Evolutionary conservation across 257 asterid genomes (phyloP).

Genomic region (Primulina eburnea): DNA sequence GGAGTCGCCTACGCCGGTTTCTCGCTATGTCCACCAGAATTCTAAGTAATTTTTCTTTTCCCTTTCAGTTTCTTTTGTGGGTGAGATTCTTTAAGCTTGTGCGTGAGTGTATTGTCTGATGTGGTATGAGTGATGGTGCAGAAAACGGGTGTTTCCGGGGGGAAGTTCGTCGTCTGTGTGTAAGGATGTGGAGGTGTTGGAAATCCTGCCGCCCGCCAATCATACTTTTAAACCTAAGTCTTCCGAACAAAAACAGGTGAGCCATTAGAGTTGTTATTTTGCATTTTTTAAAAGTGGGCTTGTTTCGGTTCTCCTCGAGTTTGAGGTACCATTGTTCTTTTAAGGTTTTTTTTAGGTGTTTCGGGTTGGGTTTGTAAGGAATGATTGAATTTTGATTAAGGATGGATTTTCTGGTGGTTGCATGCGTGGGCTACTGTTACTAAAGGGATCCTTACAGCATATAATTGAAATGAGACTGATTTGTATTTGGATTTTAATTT

Average conservation of each 20-base stretch:
- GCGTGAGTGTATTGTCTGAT: constrained; percentile 17
- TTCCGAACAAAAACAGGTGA: constrained; percentile 57
- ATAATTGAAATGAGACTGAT: background rate
- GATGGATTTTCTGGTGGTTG: background rate
- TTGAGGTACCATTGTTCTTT: background rate
- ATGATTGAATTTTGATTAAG: background rate
- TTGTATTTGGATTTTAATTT: background rate
- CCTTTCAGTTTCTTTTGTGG: background rate
- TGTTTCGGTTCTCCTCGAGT: background rate
- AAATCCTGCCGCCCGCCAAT: constrained; percentile 44
- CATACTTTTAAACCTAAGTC: constrained; percentile 36
- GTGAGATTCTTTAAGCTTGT: constrained; percentile 27
- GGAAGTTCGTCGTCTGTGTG: constrained; percentile 55
- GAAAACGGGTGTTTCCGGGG: constrained; percentile 64
- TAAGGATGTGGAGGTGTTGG: constrained; percentile 59
- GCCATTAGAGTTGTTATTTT: background rate
- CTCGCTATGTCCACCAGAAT: constrained; percentile 39
- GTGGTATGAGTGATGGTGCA: constrained; percentile 29
- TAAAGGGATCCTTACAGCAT: background rate
- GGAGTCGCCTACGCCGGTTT: constrained; percentile 70
- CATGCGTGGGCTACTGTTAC: background rate
- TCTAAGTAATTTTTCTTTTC: constrained; percentile 37
- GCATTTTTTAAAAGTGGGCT: background rate
- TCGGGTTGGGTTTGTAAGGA: background rate
- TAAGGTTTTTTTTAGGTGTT: background rate